Evolutionary conservation across 2,329 filamentous ascomycete genomes (phyloP).

Genomic region (Ceratocystis cubensis): DNA sequence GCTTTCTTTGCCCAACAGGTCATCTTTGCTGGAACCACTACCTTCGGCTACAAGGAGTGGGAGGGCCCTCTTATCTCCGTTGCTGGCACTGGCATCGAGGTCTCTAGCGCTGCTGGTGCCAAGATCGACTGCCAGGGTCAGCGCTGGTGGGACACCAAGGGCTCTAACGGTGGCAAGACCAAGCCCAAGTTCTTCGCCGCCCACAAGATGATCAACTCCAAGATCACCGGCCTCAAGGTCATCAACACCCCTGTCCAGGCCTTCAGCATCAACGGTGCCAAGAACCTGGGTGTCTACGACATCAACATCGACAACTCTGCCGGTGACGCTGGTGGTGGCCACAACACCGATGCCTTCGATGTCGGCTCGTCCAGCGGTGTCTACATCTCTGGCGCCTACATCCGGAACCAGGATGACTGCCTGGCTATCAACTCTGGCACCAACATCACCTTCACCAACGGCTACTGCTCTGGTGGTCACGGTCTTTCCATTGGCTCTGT

Average conservation of each 20-base stretch:
- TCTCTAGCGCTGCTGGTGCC: slow-evolving; percentile 39
- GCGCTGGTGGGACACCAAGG: slow-evolving; percentile 50
- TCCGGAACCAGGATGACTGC: slow-evolving; percentile 52
- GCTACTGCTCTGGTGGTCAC: slow-evolving; percentile 35
- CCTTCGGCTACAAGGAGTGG: slow-evolving; percentile 55
- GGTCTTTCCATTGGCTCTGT: slow-evolving; percentile 35
- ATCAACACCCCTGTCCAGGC: slow-evolving; percentile 34
- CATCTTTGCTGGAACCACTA: slow-evolving; percentile 53
- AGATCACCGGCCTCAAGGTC: slow-evolving; percentile 31
- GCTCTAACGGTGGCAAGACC: slow-evolving; percentile 45
- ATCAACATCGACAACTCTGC: slow-evolving; percentile 32
- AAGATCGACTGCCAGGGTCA: slow-evolving; percentile 44
- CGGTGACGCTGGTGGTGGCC: slow-evolving; percentile 29
- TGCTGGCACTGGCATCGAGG: slow-evolving; percentile 42
- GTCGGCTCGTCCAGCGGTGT: slow-evolving; percentile 38
- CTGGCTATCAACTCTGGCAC: slow-evolving; percentile 44
- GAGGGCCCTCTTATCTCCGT: slow-evolving; percentile 50
- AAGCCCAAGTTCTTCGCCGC: slow-evolving; percentile 52
- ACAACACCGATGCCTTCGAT: slow-evolving; percentile 50
- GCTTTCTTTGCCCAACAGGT: slow-evolving; percentile 29
- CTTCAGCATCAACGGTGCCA: slow-evolving; percentile 31
- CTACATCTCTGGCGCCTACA: slow-evolving; percentile 38
- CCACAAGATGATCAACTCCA: slow-evolving; percentile 30
- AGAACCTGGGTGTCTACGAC: slow-evolving; percentile 28
- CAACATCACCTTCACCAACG: slow-evolving; percentile 35